These are phyloP conservation scores for Cercospora janseana DNA, from an alignment of 2,329 filamentous ascomycete species.

Conservation along the genomic window DNA sequence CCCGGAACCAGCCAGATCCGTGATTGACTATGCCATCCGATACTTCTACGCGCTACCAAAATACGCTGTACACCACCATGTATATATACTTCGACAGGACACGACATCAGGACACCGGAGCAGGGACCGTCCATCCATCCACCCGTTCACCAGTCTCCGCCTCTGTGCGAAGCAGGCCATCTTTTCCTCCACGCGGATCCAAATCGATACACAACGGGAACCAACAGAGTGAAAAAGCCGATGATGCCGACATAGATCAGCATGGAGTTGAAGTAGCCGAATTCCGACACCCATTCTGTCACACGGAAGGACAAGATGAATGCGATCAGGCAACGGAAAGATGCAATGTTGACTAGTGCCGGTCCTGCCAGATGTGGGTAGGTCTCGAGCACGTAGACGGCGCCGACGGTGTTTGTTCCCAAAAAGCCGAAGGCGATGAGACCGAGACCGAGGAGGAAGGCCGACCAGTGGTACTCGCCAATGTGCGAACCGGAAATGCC, in stretches of 20 bases:
- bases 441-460: slow-evolving; percentile 33
- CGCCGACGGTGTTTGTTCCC: slow-evolving; percentile 33
- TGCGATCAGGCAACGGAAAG: slow-evolving; percentile 35
- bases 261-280: slow-evolving; percentile 33
- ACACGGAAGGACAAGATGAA: slow-evolving; percentile 34
- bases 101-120: not conserved
- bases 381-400: slow-evolving; percentile 36
- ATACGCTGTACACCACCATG: slow-evolving; percentile 6
- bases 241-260: slow-evolving; percentile 34
- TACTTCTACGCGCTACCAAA: not conserved
- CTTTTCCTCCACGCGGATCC: slow-evolving; percentile 26
- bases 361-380: slow-evolving; percentile 37
- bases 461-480: slow-evolving; percentile 27
- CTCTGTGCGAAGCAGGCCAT: slow-evolving; percentile 25
- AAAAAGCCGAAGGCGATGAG: slow-evolving; percentile 36
- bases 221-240: slow-evolving; percentile 26
- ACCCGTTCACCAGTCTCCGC: slow-evolving; percentile 12
- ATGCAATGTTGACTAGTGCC: slow-evolving; percentile 36
- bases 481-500: slow-evolving; percentile 30
- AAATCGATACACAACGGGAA: slow-evolving; percentile 32
- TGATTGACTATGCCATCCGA: not conserved
- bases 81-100: not conserved
- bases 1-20: not conserved
- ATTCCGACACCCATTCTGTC: slow-evolving; percentile 31
- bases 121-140: not conserved